Percentiles rank a stretch among this genome's conserved stretches.
Evolutionary conservation across 2,329 filamentous ascomycete genomes (phyloP).

Genomic region (Ophiosphaerella korrae): DNA sequence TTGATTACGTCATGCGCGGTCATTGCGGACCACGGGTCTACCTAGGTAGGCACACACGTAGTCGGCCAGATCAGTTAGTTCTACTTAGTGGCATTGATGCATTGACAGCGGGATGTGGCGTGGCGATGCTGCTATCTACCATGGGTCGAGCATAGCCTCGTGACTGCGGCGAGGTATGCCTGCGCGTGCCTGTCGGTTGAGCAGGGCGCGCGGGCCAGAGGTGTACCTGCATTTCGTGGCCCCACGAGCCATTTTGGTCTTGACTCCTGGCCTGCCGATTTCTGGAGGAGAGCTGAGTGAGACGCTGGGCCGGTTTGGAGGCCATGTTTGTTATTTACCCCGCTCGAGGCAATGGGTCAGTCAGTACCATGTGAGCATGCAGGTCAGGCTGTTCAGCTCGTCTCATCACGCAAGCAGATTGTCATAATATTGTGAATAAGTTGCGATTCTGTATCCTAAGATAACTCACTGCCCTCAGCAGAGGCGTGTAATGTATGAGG

Average conservation of each 20-base stretch:
- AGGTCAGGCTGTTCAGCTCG: too few species aligned
- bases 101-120: too few species aligned
- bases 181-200: constrained; percentile 1
- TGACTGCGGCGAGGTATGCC: neutral
- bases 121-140: neutral
- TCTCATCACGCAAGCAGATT: too few species aligned
- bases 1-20: too few species aligned
- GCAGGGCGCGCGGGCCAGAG: neutral
- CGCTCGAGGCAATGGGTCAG: too few species aligned
- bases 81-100: neutral
- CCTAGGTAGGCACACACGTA: too few species aligned
- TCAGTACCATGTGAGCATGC: too few species aligned
- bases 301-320: neutral
- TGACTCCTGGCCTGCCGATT: neutral
- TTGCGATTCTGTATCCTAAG: constrained; percentile 42
- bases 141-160: constrained; percentile 2
- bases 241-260: neutral
- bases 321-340: too few species aligned
- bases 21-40: too few species aligned
- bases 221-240: constrained; percentile 5
- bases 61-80: neutral
- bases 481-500: constrained; percentile 43
- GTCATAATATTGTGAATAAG: constrained; percentile 23
- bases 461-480: constrained; percentile 44
- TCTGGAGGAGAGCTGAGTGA: neutral